A percentile compares a stretch with the other conserved stretches of the same genome.
phyloP scores from a whole-genome alignment of 2,329 filamentous ascomycete genomes.

The Cryphonectria nitschkei region DNA sequence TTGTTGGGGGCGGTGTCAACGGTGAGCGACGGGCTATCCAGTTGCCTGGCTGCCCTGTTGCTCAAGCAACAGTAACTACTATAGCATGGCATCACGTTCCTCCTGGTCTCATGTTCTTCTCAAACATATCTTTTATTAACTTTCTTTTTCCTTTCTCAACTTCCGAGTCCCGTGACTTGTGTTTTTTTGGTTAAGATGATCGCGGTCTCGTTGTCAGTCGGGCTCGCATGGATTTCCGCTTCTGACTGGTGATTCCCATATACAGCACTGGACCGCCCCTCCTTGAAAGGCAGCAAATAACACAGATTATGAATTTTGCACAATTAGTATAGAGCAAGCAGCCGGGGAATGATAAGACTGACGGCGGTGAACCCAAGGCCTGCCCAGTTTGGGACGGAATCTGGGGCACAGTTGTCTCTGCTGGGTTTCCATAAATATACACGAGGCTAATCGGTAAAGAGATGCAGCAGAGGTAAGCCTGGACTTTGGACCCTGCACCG shows the following conservation, averaged over 20 bases:
- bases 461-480: background rate
- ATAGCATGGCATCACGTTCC: background rate
- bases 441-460: background rate
- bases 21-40: background rate
- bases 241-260: no score
- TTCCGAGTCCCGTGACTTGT: background rate
- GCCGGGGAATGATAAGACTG: background rate
- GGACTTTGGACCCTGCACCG: background rate
- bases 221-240: background rate
- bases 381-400: background rate
- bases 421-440: no score
- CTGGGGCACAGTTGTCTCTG: background rate
- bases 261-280: background rate
- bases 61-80: conserved; percentile 1
- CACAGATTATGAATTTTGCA: background rate
- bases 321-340: background rate
- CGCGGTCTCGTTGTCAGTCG: no score
- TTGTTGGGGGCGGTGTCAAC: background rate
- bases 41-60: background rate
- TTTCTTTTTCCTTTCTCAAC: background rate
- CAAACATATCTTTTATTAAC: background rate
- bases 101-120: background rate
- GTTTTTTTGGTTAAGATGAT: background rate
- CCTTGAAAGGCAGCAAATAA: background rate
- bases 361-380: background rate